Percentiles rank a stretch among this genome's conserved stretches.
Evolutionary conservation across 176 grass and related monocot species (phyloP).

Genomic region (Zizania latifolia): DNA sequence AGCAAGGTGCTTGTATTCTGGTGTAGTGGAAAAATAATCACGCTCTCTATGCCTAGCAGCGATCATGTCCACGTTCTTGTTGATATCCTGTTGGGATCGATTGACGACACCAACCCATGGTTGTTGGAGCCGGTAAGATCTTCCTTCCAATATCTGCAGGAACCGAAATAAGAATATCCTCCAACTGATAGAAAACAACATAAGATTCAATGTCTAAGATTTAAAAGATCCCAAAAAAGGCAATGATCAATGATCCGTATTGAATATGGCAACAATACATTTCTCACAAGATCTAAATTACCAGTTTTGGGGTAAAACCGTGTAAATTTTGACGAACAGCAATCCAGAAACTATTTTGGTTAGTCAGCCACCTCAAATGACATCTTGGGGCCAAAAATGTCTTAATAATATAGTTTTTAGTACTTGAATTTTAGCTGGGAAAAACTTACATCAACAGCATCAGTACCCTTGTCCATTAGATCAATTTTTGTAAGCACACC

Average conservation of each 20-base stretch:
- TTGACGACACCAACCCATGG: slow-evolving; percentile 99
- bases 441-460: background rate
- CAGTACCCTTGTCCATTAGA: background rate
- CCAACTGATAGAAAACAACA: background rate
- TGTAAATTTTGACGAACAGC: background rate
- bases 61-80: slow-evolving; percentile 99
- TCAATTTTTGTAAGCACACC: background rate
- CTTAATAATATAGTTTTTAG: background rate
- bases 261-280: too few species aligned
- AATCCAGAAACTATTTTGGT: background rate
- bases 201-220: background rate
- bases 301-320: too few species aligned
- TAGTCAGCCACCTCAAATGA: background rate
- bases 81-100: slow-evolving; percentile 95
- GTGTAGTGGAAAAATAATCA: slow-evolving; percentile 80
- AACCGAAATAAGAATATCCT: too few species aligned
- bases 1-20: slow-evolving; percentile 91
- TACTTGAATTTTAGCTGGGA: slow-evolving; percentile 1
- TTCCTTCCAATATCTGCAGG: slow-evolving; percentile 93
- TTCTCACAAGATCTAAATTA: too few species aligned
- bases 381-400: background rate
- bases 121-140: slow-evolving; percentile 70
- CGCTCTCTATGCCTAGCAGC: slow-evolving; percentile 88
- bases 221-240: background rate
- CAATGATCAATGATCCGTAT: background rate